phyloP scores from a whole-genome alignment of 2,329 filamentous ascomycete genomes.

The Fusarium tricinctum region DNA sequence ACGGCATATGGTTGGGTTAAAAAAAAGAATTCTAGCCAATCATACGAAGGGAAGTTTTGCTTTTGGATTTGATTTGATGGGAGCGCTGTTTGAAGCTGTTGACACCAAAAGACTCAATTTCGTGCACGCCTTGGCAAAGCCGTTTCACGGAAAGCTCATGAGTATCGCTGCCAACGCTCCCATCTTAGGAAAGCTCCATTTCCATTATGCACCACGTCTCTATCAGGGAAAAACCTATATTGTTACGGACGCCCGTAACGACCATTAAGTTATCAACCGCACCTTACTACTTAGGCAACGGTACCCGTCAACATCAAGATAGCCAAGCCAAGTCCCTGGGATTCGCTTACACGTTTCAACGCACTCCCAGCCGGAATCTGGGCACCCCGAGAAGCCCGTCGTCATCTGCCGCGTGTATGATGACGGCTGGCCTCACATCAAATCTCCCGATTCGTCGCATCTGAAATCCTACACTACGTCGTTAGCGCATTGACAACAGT shows the following conservation, averaged over 20 bases:
- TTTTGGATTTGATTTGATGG: no score
- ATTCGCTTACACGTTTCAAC: neutral
- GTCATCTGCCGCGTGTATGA: constrained; percentile 3
- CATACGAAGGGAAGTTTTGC: no score
- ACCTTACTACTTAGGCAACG: neutral
- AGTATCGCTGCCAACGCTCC: no score
- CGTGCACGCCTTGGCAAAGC: no score
- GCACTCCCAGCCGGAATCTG: neutral
- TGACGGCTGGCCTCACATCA: constrained; percentile 2
- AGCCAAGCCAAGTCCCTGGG: neutral
- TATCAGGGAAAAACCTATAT: neutral
- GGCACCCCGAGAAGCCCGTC: neutral
- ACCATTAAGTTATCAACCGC: neutral
- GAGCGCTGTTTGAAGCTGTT: no score
- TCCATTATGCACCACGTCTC: neutral
- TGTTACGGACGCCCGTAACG: neutral
- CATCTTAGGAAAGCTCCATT: no score
- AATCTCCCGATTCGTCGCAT: constrained; percentile 16
- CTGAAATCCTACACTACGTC: neutral
- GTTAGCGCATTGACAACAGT: constrained; percentile 1
- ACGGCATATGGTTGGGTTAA: no score
- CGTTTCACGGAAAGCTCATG: no score
- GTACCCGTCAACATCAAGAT: neutral
- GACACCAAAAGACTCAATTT: no score
- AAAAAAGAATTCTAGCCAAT: no score